Conservation (phyloP, 2,329 filamentous ascomycete genomes). For the Chaetothyriales sp. region DNA sequence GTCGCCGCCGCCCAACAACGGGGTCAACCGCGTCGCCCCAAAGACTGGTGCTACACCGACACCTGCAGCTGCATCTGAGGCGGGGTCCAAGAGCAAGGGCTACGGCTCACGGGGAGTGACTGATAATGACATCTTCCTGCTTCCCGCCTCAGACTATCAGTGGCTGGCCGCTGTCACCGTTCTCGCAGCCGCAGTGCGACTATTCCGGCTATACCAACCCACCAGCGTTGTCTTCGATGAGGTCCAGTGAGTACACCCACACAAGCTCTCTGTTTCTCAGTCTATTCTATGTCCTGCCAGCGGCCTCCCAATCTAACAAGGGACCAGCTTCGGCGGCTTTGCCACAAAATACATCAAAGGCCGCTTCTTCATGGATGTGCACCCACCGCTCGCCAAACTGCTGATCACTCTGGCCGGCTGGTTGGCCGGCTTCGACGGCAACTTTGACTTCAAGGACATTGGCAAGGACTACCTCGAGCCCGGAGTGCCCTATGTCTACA, state of each 20-base stretch:
- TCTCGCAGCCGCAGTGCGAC: conserved; percentile 60
- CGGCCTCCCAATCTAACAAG: conserved; percentile 2
- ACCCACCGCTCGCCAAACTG: conserved; percentile 90
- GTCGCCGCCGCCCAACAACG: not conserved
- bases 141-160: conserved; percentile 72
- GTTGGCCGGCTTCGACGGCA: conserved; percentile 84
- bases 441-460: conserved; percentile 99
- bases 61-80: not conserved
- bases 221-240: conserved; percentile 97
- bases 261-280: not conserved
- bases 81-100: conserved; percentile 21
- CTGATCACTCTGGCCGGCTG: conserved; percentile 90
- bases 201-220: conserved; percentile 94
- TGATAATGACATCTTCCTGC: conserved; percentile 82
- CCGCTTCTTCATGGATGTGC: conserved; percentile 99
- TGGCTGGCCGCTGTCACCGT: conserved; percentile 57
- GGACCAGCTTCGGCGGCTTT: conserved; percentile 78
- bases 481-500: conserved; percentile 87
- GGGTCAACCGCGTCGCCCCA: not conserved
- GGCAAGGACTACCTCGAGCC: conserved; percentile 97
- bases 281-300: not conserved
- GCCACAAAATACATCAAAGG: conserved; percentile 99
- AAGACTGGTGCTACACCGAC: conserved; percentile 1
- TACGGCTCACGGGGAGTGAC: conserved; percentile 43
- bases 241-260: conserved; percentile 62